Conservation (phyloP, 1,139 yeast genomes). For the Suhomyces taliae region DNA sequence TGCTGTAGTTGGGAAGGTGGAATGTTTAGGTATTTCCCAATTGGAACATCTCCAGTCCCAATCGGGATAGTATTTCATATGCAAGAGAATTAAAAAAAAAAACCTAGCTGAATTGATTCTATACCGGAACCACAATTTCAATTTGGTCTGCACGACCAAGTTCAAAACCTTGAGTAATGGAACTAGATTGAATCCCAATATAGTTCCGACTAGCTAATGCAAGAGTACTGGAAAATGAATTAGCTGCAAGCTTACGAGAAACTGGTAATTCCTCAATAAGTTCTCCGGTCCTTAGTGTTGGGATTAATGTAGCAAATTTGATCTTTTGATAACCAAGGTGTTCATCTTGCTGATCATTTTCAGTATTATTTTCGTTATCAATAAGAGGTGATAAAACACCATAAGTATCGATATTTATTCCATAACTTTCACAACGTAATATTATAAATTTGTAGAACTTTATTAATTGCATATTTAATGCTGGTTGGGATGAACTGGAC, state of each 20-base stretch:
- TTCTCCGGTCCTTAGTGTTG: constrained; percentile 7
- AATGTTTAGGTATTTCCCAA: constrained; percentile 3
- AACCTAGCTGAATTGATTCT: not conserved
- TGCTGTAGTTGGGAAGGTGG: not conserved
- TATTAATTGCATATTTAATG: constrained; percentile 5
- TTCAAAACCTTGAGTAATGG: not conserved
- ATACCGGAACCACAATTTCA: not conserved
- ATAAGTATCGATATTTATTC: not conserved
- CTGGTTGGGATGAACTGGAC: not conserved
- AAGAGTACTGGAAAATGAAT: constrained; percentile 40
- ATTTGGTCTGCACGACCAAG: constrained; percentile 1
- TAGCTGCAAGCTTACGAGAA: constrained; percentile 32
- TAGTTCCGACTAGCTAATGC: constrained; percentile 32
- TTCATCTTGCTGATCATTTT: no score
- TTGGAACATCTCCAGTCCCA: not conserved
- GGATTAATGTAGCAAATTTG: constrained; percentile 20
- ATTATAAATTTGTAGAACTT: constrained; percentile 16
- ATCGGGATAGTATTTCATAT: constrained; percentile 4
- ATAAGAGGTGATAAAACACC: no score
- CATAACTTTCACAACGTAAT: constrained; percentile 3
- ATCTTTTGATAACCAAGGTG: constrained; percentile 8
- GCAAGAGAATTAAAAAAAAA: not conserved
- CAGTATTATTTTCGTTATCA: no score
- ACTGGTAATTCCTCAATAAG: constrained; percentile 15
- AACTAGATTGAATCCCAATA: not conserved